Percentiles rank a stretch among this genome's conserved stretches.
Conservation (phyloP, 306 rosid genomes). For the Fagus crenata region DNA sequence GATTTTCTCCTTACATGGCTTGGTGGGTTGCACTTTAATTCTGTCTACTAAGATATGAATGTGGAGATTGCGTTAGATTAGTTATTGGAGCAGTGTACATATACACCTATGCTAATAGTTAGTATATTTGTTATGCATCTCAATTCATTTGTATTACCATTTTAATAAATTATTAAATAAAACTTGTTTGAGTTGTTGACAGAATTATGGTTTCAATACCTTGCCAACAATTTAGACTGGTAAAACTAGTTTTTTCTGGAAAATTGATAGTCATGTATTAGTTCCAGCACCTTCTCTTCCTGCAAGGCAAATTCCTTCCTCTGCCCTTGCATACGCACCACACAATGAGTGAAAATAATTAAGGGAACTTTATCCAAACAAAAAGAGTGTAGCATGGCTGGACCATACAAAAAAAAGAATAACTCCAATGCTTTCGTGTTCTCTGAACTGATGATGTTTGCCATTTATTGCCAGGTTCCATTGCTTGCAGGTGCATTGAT, state of each 20-base stretch:
- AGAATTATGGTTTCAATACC: neutral
- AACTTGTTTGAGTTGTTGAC: neutral
- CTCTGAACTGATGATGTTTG: conserved; percentile 35
- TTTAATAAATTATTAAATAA: neutral
- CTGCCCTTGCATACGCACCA: neutral
- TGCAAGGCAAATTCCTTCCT: neutral
- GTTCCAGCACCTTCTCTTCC: neutral
- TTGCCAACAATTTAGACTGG: neutral
- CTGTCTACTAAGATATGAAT: neutral
- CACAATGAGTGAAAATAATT: neutral
- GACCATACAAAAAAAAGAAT: conserved; percentile 5
- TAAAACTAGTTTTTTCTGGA: neutral
- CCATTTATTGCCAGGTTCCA: conserved; percentile 67
- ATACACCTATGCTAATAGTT: too few species aligned
- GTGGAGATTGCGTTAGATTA: too few species aligned
- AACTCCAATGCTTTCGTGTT: conserved; percentile 1
- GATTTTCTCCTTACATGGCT: conserved; percentile 89
- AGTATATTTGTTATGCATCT: neutral
- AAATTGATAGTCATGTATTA: neutral
- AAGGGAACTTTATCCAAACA: neutral
- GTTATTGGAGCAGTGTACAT: too few species aligned
- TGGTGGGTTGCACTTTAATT: conserved; percentile 57
- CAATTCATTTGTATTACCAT: neutral
- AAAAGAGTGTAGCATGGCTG: neutral
- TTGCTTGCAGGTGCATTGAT: conserved; percentile 73